Evolutionary conservation across 2,329 filamentous ascomycete genomes (phyloP), one percentile per base, ranked within the genome.

Genomic region (Torrubiella hemipterigena): DNA sequence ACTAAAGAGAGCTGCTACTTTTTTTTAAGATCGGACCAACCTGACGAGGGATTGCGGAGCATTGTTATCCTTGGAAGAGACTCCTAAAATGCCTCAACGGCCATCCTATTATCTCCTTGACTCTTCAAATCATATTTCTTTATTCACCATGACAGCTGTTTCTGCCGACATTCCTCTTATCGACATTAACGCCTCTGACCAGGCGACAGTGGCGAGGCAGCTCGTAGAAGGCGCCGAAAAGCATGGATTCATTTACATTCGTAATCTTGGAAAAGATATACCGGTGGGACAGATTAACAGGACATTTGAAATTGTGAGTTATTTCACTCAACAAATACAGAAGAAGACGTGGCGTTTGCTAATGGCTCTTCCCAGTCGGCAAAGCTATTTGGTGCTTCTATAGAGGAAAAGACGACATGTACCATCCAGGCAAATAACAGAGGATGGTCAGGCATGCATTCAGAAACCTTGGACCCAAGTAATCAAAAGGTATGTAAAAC

Each of bases 241-340:
- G 32, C 80, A 86, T 56, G 89, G 89, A 38, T 96, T 96, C 55
- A 73, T 95, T 38, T 96, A 91, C 51, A 76, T 96, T 46, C 78
- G 76, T 48, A 87, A 84, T 48, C 68, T 74, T 15, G 79, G 77
- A 26, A 63, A 66, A 10, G 74, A 80, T 37, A 83, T 95, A 29
- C 62, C 78, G 0, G 56, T 67, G 1, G 56, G 67, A 17, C 69
- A 77, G 32, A 73, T 95, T 24, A 67, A 81, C 8, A 60, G 64
- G 27, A 77, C 81, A 7, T 96, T 95, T 60, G 59, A 67, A 11
- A 54, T 93, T 49, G 86, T 91, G 62, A 43, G 57, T 44, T 10
- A 19, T n/a, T n/a, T n/a, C n/a, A n/a, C n/a, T n/a, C n/a, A n/a
- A n/a, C n/a, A n/a, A n/a, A n/a, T n/a, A n/a, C n/a, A n/a, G n/a